Percentiles rank a stretch among this genome's conserved stretches.
Conservation (phyloP, 805 yeast species). For the Yarrowia porcina region DNA sequence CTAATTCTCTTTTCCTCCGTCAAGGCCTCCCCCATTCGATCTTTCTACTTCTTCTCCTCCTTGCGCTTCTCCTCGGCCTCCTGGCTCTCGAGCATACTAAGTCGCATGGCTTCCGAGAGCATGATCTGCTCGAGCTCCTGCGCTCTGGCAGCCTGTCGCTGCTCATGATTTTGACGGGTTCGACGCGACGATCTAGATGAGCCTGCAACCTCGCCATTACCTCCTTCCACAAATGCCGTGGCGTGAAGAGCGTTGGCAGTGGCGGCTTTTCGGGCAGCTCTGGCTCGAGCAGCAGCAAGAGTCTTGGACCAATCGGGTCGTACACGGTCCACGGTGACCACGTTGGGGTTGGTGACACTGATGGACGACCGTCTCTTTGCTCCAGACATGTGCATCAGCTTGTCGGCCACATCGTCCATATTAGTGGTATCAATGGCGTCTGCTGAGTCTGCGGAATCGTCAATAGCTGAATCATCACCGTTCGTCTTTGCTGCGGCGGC, state of each 20-base stretch:
- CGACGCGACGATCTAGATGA: constrained; percentile 32
- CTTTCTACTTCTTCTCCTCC: not conserved
- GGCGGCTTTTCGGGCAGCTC: constrained; percentile 81
- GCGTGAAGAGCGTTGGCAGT: constrained; percentile 94
- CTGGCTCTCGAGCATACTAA: constrained; percentile 34
- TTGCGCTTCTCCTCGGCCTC: constrained; percentile 4
- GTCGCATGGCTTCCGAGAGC: constrained; percentile 79
- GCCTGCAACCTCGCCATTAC: constrained; percentile 23
- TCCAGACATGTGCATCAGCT: constrained; percentile 20
- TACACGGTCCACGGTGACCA: constrained; percentile 73
- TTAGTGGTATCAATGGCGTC: constrained; percentile 1
- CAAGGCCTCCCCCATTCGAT: too few species aligned
- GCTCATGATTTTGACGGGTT: constrained; percentile 28
- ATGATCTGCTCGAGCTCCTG: constrained; percentile 64
- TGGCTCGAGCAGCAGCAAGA: constrained; percentile 66
- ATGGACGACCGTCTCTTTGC: constrained; percentile 33
- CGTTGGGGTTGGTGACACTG: constrained; percentile 65
- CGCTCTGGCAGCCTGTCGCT: constrained; percentile 31
- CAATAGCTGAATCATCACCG: constrained; percentile 5
- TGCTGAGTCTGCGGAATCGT: not conserved
- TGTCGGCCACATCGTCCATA: constrained; percentile 25
- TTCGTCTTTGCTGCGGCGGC: not conserved
- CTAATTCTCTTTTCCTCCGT: too few species aligned
- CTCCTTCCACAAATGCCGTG: constrained; percentile 60
- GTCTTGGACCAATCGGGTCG: constrained; percentile 92